These are phyloP conservation scores for Pseudocercospora cruenta DNA, from an alignment of 2,329 filamentous ascomycete genomes.

Conservation along the genomic window DNA sequence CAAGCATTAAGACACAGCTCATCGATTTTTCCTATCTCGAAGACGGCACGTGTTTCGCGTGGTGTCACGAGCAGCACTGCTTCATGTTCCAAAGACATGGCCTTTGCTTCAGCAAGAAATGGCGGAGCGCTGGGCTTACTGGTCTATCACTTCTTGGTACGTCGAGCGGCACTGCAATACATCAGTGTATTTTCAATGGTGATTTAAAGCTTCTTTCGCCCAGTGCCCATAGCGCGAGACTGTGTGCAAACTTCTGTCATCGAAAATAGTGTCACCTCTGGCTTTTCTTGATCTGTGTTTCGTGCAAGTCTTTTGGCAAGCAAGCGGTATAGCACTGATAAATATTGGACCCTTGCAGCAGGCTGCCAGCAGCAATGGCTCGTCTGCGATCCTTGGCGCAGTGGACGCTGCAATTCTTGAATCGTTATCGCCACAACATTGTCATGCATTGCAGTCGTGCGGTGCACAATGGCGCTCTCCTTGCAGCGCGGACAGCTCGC, in stretches of 20 bases:
- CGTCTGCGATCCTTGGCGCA: background rate
- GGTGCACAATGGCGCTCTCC: background rate
- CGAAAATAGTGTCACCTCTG: background rate
- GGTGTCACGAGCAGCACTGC: background rate
- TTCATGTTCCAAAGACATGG: no score
- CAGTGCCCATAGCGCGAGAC: background rate
- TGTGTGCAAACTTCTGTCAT: background rate
- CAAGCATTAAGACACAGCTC: background rate
- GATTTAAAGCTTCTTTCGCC: no score
- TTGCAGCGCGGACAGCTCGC: slow-evolving; percentile 1
- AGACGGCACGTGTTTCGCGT: background rate
- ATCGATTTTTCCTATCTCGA: background rate
- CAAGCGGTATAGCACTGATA: background rate
- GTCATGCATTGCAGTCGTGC: background rate
- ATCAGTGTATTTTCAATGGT: no score
- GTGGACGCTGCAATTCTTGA: background rate
- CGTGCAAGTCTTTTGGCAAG: background rate
- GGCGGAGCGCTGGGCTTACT: no score
- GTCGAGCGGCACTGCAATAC: no score
- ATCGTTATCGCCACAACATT: background rate
- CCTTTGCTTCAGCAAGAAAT: no score
- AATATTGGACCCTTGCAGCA: background rate
- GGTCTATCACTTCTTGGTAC: background rate
- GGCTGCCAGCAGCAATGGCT: background rate
- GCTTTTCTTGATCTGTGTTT: background rate